A percentile compares a stretch with the other conserved stretches of the same genome.
These are phyloP conservation scores for Diospyros lotus DNA, from an alignment of 148 eudicot genomes.

Conservation along the genomic window DNA sequence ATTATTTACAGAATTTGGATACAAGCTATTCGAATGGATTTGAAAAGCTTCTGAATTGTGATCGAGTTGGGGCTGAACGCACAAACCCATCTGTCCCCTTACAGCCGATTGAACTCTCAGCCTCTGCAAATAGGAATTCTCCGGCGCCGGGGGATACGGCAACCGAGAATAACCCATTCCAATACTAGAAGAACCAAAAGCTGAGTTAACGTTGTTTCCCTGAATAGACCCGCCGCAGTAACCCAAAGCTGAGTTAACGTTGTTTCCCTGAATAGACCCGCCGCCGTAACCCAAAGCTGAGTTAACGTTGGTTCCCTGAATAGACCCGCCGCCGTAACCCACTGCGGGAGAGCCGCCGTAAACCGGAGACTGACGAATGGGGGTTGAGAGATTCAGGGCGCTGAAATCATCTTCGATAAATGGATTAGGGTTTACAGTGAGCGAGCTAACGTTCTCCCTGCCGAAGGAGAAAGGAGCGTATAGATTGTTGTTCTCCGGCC, in stretches of 20 bases:
- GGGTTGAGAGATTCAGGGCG: not conserved
- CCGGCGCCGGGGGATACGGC: not conserved
- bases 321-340: not conserved
- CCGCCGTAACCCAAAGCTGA: no score
- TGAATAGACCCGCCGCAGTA: not conserved
- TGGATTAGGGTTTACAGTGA: not conserved
- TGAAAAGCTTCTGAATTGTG: no score
- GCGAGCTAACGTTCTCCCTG: no score
- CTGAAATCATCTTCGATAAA: not conserved
- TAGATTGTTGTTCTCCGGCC: not conserved
- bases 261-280: not conserved
- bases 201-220: not conserved
- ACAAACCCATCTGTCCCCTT: not conserved
- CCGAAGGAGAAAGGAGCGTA: no score
- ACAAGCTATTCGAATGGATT: not conserved
- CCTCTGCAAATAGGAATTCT: conserved; percentile 6
- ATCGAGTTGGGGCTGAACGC: not conserved
- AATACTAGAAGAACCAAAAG: no score
- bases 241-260: not conserved
- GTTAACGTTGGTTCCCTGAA: not conserved
- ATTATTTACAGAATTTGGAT: not conserved
- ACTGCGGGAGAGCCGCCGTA: no score
- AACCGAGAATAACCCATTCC: no score
- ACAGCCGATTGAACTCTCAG: conserved; percentile 12
- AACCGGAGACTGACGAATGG: not conserved